phyloP scores from a whole-genome alignment of 164 flowering plant genomes.

The Vitis amurensis region DNA sequence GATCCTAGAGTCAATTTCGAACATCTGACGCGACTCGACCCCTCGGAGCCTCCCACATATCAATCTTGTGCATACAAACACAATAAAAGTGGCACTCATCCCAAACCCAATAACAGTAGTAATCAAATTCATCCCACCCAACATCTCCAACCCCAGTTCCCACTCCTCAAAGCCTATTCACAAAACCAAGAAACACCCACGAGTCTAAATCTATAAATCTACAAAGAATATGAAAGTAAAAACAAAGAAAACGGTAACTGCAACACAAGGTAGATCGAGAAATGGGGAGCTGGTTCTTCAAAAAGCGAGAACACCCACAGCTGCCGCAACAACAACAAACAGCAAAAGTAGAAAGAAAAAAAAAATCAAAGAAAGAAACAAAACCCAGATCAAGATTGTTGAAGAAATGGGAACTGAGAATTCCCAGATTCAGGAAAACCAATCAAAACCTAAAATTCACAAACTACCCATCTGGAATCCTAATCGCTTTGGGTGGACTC shows the following conservation, averaged over 20 bases:
- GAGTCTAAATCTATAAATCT: not conserved
- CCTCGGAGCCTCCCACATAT: conserved; percentile 67
- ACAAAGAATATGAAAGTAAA: not conserved
- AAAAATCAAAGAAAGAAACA: not conserved
- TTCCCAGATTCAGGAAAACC: not conserved
- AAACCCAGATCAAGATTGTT: conserved; percentile 9
- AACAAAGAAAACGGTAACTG: not conserved
- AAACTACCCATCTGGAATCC: conserved; percentile 30
- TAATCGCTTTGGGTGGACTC: conserved; percentile 49
- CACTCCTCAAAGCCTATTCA: not conserved
- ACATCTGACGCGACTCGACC: conserved; percentile 39
- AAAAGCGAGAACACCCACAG: no score
- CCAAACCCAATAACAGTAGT: conserved; percentile 80
- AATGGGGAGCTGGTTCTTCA: no score
- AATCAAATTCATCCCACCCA: conserved; percentile 65
- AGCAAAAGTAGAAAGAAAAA: not conserved
- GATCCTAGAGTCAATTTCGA: conserved; percentile 51
- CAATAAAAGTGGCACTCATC: conserved; percentile 78
- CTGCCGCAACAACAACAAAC: not conserved
- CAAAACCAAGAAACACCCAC: conserved; percentile 3
- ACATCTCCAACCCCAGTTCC: conserved; percentile 25
- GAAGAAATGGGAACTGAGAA: conserved; percentile 3
- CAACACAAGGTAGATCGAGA: no score
- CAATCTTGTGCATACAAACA: conserved; percentile 73
- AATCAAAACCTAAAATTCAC: conserved; percentile 4